These are phyloP conservation scores for Acrodontium crateriforme DNA, from an alignment of 2,329 filamentous ascomycete genomes.

Conservation along the genomic window DNA sequence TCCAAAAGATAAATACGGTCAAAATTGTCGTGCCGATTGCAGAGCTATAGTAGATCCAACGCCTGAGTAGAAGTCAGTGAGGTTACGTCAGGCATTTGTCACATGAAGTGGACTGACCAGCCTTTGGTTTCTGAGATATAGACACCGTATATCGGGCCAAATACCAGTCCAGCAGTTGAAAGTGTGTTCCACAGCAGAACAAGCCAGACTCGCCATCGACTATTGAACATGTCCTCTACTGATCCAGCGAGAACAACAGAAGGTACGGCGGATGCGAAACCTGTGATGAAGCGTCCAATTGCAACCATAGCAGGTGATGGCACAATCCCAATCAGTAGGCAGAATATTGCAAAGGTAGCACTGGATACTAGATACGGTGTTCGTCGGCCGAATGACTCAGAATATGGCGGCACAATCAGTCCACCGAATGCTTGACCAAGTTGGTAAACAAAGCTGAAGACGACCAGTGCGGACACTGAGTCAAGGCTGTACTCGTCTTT, in stretches of 20 bases:
- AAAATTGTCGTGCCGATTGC: slow-evolving; percentile 25
- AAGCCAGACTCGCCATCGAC: slow-evolving; percentile 32
- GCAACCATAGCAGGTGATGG: slow-evolving; percentile 25
- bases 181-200: slow-evolving; percentile 32
- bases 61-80: too few species aligned
- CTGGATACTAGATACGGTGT: slow-evolving; percentile 23
- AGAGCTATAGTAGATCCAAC: slow-evolving; percentile 33
- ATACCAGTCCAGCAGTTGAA: slow-evolving; percentile 29
- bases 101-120: not conserved
- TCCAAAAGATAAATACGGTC: slow-evolving; percentile 21
- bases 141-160: slow-evolving; percentile 32
- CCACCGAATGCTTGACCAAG: slow-evolving; percentile 27
- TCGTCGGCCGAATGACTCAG: slow-evolving; percentile 25
- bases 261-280: slow-evolving; percentile 34
- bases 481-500: too few species aligned
- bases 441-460: slow-evolving; percentile 15
- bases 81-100: not conserved
- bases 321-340: slow-evolving; percentile 26
- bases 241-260: slow-evolving; percentile 34
- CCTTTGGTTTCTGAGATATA: slow-evolving; percentile 3
- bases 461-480: too few species aligned
- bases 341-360: slow-evolving; percentile 21
- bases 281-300: slow-evolving; percentile 31
- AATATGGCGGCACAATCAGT: slow-evolving; percentile 26
- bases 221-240: slow-evolving; percentile 38